Conservation (phyloP, 768 basidiomycete genomes). For the Polyporus arcularius region DNA sequence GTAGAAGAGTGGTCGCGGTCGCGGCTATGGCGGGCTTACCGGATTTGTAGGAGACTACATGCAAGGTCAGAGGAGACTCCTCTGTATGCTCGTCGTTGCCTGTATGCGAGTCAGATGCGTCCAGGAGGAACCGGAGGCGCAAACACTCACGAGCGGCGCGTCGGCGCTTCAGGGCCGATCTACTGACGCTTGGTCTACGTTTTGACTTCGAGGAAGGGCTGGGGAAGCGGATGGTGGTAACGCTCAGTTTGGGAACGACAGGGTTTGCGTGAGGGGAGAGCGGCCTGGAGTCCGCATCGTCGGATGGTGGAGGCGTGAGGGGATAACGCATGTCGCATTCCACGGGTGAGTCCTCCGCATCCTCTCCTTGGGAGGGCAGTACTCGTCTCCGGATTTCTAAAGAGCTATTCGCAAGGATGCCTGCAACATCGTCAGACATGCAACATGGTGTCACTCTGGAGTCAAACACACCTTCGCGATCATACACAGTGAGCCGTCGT, state of each 20-base stretch:
- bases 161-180: conserved; percentile 24
- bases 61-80: conserved; percentile 43
- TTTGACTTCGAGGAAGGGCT: neutral
- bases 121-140: neutral
- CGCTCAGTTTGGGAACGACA: conserved; percentile 18
- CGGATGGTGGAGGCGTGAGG: conserved; percentile 76
- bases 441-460: conserved; percentile 26
- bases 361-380: conserved; percentile 1
- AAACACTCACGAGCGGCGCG: conserved; percentile 22
- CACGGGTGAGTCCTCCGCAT: conserved; percentile 29
- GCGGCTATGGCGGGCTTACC: conserved; percentile 67
- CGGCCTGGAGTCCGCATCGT: conserved; percentile 65
- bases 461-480: conserved; percentile 58
- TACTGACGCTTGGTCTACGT: conserved; percentile 10
- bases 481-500: conserved; percentile 67
- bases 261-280: conserved; percentile 47
- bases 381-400: conserved; percentile 44
- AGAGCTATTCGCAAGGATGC: conserved; percentile 20
- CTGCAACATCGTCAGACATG: conserved; percentile 2
- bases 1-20: conserved; percentile 49
- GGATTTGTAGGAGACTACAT: conserved; percentile 57
- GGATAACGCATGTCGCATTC: conserved; percentile 70
- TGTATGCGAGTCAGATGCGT: neutral
- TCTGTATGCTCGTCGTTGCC: neutral
- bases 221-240: conserved; percentile 20